Base-by-base conservation (phyloP, 441 rosid genomes). In the Arabidopsis lyrata region DNA sequence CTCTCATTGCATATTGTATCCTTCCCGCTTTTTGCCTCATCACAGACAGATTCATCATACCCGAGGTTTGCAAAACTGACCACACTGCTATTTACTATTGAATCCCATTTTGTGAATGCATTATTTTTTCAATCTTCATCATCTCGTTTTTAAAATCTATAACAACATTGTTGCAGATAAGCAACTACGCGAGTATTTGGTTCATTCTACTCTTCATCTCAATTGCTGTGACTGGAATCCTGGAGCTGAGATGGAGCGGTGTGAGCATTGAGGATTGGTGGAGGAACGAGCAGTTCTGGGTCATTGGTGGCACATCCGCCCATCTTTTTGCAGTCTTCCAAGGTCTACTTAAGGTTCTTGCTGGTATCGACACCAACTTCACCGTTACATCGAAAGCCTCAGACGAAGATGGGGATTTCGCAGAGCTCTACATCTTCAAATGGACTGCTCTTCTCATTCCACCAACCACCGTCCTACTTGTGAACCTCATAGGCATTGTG, bases 281-380 rank as follows among this genome's bases (percentile, higher is more conserved):
- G 99, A 94, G 99, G 74, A 94, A 94, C 42, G 99, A 94, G 80
- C 99, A 94, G 79, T 94, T 94, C 73, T 94, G 99, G 99, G 99
- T 94, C 75, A 94, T 94, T 5, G 99, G 99, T 47, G 99, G 99
- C 34, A 94, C 99, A 55, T 94, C 99, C 0, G 97, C 99, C 45
- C 99, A 94, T 81, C 91, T 94, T 31, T 94, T 94, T 44, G 99
- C 99, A 0, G 97, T 94, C 75, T 94, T 94, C 87, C 99, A 94
- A 78, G 99, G 99, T 64, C 91, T 94, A 45, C 80, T 94, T 63
- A 94, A 94, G 76, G 99, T 94, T 62, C 97, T 94, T 63, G 99
- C 97, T 0, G 99, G 99, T 34, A 91, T 94, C 13, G 97, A 92
- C 66, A 94, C 99, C 82, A 88, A 90, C 89, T 94, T 94, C 74